Conservation (phyloP, 495 filamentous ascomycete genomes). For the Lindgomyces ingoldianus region DNA sequence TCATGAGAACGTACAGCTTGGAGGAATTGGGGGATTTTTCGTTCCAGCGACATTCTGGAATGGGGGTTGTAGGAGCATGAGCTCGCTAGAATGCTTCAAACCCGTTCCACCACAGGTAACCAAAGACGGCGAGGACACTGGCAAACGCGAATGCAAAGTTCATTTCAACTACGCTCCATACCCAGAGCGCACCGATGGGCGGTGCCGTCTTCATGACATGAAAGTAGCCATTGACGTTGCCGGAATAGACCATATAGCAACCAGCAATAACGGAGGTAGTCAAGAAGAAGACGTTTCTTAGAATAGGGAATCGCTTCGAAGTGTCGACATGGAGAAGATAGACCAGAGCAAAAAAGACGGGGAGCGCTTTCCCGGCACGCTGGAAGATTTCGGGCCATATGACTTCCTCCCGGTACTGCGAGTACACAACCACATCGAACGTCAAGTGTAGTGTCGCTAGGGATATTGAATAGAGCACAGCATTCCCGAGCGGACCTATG, state of each 20-base stretch:
- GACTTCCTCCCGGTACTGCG: conserved; percentile 80
- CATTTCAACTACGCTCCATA: conserved; percentile 91
- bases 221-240: conserved; percentile 76
- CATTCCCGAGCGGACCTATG: conserved; percentile 58
- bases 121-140: conserved; percentile 60
- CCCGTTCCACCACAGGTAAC: conserved; percentile 71
- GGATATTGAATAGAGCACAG: conserved; percentile 68
- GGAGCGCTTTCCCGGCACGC: conserved; percentile 53
- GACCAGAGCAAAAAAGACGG: conserved; percentile 62
- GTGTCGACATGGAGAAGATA: conserved; percentile 57
- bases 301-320: conserved; percentile 33
- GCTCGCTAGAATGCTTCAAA: conserved; percentile 58
- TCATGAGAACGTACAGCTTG: no score
- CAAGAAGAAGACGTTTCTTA: conserved; percentile 66
- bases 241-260: conserved; percentile 75
- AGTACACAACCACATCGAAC: conserved; percentile 84
- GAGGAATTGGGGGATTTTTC: no score
- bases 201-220: conserved; percentile 91
- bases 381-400: conserved; percentile 57
- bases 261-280: conserved; percentile 58
- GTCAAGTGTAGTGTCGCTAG: conserved; percentile 83
- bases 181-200: conserved; percentile 85
- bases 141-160: conserved; percentile 64
- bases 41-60: no score
- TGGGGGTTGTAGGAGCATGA: no score